Evolutionary conservation across 2,329 filamentous ascomycete genomes (phyloP).

Genomic region (Ambrosiella xylebori): DNA sequence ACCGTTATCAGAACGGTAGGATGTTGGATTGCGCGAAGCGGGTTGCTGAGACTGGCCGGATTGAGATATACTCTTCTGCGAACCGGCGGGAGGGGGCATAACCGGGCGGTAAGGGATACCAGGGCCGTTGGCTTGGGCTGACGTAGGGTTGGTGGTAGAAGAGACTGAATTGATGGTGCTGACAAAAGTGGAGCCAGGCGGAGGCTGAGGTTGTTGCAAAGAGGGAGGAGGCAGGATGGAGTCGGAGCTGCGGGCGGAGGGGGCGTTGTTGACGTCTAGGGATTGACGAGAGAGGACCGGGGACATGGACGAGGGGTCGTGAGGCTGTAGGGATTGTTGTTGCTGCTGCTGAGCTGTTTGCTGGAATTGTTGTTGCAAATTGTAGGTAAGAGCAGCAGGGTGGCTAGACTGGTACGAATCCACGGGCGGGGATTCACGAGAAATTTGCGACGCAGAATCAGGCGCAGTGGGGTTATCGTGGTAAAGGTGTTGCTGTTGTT

Average conservation of each 20-base stretch:
- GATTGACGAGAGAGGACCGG: constrained; percentile 16
- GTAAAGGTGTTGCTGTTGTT: constrained; percentile 16
- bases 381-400: constrained; percentile 22
- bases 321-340: constrained; percentile 24
- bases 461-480: constrained; percentile 10
- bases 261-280: background rate
- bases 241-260: constrained; percentile 20
- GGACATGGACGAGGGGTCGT: constrained; percentile 25
- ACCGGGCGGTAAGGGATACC: constrained; percentile 23
- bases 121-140: constrained; percentile 20
- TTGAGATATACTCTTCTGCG: constrained; percentile 3
- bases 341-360: background rate
- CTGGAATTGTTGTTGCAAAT: background rate
- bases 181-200: background rate
- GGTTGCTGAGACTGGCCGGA: constrained; percentile 21
- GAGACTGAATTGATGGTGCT: background rate
- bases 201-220: constrained; percentile 1
- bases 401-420: constrained; percentile 23
- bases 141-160: background rate
- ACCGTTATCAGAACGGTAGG: constrained; percentile 16
- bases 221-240: constrained; percentile 16
- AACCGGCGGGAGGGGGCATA: constrained; percentile 16
- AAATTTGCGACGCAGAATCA: constrained; percentile 45
- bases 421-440: constrained; percentile 36
- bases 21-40: constrained; percentile 3